A percentile compares a stretch with the other conserved stretches of the same genome.
Evolutionary conservation across 1,284 basidiomycete species (phyloP).

Genomic region (Coniophora puteana): DNA sequence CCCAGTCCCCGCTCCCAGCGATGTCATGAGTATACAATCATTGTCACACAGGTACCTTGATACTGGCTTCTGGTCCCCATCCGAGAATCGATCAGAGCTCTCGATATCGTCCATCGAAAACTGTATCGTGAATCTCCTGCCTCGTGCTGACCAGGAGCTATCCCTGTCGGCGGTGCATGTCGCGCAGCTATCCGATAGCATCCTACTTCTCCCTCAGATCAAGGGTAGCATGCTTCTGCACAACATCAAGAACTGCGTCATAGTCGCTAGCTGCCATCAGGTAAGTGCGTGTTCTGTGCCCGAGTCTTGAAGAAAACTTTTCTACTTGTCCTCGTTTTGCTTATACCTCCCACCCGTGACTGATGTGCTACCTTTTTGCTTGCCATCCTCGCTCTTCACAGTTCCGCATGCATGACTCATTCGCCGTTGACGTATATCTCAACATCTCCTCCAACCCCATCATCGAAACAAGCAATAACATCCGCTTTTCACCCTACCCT

Average conservation of each 20-base stretch:
- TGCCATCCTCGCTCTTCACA: slow-evolving; percentile 26
- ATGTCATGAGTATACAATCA: no score
- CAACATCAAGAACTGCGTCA: slow-evolving; percentile 50
- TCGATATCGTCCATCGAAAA: slow-evolving; percentile 54
- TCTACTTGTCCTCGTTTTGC: no score
- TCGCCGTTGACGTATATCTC: slow-evolving; percentile 56
- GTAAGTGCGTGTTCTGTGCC: slow-evolving; percentile 32
- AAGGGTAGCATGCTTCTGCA: slow-evolving; percentile 70
- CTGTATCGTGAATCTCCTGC: slow-evolving; percentile 67
- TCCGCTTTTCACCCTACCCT: slow-evolving; percentile 64
- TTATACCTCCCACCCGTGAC: no score
- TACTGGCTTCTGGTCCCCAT: slow-evolving; percentile 17
- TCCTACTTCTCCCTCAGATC: slow-evolving; percentile 62
- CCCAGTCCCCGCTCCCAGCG: no score
- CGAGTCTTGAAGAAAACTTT: background rate
- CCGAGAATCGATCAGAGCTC: slow-evolving; percentile 40
- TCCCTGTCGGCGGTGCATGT: slow-evolving; percentile 58
- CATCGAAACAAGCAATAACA: slow-evolving; percentile 64
- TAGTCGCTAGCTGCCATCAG: slow-evolving; percentile 76
- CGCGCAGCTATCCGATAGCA: slow-evolving; percentile 44
- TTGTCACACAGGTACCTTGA: no score
- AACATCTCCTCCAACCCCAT: slow-evolving; percentile 65
- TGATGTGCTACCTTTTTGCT: no score
- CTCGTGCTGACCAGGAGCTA: slow-evolving; percentile 15
- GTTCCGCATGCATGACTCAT: slow-evolving; percentile 81